Conservation (phyloP, 2,329 filamentous ascomycete genomes). For the Alternaria angustiovoidea region DNA sequence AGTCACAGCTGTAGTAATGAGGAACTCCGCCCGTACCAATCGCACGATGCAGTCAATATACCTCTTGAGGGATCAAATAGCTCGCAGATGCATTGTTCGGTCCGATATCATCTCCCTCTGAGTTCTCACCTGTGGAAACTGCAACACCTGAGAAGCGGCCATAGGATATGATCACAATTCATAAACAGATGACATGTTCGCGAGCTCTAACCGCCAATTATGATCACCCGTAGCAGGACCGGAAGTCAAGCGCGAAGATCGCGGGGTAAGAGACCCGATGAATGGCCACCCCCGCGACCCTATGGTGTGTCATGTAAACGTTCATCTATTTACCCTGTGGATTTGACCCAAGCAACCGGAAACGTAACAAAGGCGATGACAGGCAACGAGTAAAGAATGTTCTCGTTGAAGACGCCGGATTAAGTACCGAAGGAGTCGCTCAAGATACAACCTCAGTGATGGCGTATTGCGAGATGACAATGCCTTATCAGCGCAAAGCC, state of each 20-base stretch:
- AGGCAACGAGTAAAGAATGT: neutral
- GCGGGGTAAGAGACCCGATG: constrained; percentile 37
- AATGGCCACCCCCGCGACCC: constrained; percentile 25
- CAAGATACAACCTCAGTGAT: neutral
- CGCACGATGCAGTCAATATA: neutral
- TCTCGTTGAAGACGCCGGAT: neutral
- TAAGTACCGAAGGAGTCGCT: neutral
- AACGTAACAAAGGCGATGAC: neutral
- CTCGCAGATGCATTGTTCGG: neutral
- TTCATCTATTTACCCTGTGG: constrained; percentile 31
- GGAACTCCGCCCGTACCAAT: neutral
- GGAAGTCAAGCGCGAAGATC: constrained; percentile 29
- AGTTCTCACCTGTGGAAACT: neutral
- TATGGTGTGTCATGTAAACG: constrained; percentile 40
- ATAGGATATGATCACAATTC: neutral
- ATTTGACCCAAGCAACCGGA: neutral
- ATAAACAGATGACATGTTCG: neutral
- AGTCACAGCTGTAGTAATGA: constrained; percentile 6
- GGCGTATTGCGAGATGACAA: neutral
- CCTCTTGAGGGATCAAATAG: neutral
- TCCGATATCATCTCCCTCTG: neutral
- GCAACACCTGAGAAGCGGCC: neutral
- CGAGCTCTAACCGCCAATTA: constrained; percentile 6
- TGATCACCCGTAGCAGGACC: constrained; percentile 22
- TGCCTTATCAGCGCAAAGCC: neutral